Conservation (phyloP, 495 filamentous ascomycete species). For the Pseudoneurospora amorphoporcata region DNA sequence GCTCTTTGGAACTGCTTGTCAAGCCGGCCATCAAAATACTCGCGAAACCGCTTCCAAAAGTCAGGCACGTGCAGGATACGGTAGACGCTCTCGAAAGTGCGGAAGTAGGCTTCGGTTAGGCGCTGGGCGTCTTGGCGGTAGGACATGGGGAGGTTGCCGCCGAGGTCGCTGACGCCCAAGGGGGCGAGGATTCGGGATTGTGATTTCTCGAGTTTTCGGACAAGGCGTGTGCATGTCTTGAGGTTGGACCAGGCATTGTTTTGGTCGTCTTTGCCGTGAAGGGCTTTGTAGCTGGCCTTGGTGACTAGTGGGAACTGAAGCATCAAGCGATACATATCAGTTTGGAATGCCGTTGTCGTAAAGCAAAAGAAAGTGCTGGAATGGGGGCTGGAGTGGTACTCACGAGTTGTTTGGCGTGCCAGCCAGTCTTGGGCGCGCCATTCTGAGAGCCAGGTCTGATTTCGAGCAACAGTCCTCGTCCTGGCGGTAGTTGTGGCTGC, state of each 20-base stretch:
- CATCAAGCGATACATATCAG: neutral
- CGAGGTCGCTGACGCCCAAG: neutral
- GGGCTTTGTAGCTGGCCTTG: neutral
- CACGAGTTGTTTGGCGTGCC: neutral
- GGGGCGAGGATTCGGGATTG: neutral
- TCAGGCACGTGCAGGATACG: conserved; percentile 41
- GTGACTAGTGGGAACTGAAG: neutral
- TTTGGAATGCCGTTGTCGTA: neutral
- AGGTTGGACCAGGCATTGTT: neutral
- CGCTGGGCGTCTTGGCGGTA: conserved; percentile 23
- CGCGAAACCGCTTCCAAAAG: conserved; percentile 42
- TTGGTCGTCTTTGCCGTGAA: neutral
- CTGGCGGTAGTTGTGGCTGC: neutral
- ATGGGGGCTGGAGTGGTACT: neutral
- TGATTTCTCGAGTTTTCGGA: neutral
- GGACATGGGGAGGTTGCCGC: neutral
- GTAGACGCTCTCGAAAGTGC: conserved; percentile 41
- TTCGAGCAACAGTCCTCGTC: neutral
- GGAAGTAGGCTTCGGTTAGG: conserved; percentile 41
- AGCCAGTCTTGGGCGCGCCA: neutral
- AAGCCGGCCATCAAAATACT: conserved; percentile 17
- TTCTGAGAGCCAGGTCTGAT: neutral
- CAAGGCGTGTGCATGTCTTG: neutral
- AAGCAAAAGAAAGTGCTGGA: neutral
- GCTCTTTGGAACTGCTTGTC: neutral